These are phyloP conservation scores for Candida qinlingensis DNA, from an alignment of 805 yeast genomes.

Conservation along the genomic window DNA sequence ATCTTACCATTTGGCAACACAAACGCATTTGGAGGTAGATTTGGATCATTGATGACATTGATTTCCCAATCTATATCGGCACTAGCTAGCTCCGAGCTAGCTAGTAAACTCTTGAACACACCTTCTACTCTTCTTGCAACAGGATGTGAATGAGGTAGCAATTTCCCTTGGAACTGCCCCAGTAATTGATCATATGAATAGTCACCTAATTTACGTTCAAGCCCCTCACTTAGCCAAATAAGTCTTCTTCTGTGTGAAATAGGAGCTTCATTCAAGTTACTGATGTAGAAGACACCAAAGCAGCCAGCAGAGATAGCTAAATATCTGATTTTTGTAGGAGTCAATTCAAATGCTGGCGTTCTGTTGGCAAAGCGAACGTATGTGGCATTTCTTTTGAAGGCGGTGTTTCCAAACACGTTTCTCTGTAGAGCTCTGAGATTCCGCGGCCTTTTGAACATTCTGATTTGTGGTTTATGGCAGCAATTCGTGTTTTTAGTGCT, in stretches of 20 bases:
- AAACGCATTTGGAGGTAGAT: conserved; percentile 90
- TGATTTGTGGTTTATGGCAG: not conserved
- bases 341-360: conserved; percentile 2
- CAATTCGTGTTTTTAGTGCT: not conserved
- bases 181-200: conserved; percentile 58
- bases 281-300: conserved; percentile 34
- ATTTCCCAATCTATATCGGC: conserved; percentile 60
- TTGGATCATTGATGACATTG: conserved; percentile 67
- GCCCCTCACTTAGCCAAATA: conserved; percentile 61
- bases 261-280: conserved; percentile 75
- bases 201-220: conserved; percentile 61
- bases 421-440: not conserved
- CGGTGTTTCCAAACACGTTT: not conserved
- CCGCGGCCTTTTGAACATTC: not conserved
- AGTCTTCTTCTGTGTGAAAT: conserved; percentile 68
- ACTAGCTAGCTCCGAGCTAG: conserved; percentile 42
- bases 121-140: conserved; percentile 46
- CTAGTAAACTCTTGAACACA: conserved; percentile 61
- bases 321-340: conserved; percentile 21
- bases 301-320: conserved; percentile 20
- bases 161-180: conserved; percentile 41
- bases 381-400: conserved; percentile 1
- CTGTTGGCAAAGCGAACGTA: conserved; percentile 7
- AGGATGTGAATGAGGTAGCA: conserved; percentile 65
- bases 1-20: conserved; percentile 96